phyloP scores from a whole-genome alignment of 176 grass and related monocot species.

The maize (Zea mays) region Zm-B73-REFERENCE-NAM-5.0 NC_050097.1:2836501-2837000 shows the following conservation, averaged over 20 bases:
- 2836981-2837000: conserved; percentile 87
- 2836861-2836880: conserved; percentile 1
- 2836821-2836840: too few relatives aligned
- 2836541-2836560: not conserved
- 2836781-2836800: too few relatives aligned
- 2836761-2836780: too few relatives aligned
- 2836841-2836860: not conserved
- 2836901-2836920: conserved; percentile 28
- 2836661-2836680: not conserved
- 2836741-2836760: too few relatives aligned
- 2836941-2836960: not conserved
- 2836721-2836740: too few relatives aligned
- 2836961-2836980: conserved; percentile 20
- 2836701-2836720: not conserved
- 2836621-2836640: not conserved
- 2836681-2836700: not conserved
- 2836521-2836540: not conserved
- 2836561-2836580: not conserved
- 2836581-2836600: not conserved
- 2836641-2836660: not conserved
- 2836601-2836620: not conserved
- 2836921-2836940: not conserved
- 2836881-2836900: not conserved
- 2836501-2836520: too few relatives aligned
- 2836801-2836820: too few relatives aligned